phyloP scores from a whole-genome alignment of 2,329 filamentous ascomycete genomes.

The Penicillium sp. region DNA sequence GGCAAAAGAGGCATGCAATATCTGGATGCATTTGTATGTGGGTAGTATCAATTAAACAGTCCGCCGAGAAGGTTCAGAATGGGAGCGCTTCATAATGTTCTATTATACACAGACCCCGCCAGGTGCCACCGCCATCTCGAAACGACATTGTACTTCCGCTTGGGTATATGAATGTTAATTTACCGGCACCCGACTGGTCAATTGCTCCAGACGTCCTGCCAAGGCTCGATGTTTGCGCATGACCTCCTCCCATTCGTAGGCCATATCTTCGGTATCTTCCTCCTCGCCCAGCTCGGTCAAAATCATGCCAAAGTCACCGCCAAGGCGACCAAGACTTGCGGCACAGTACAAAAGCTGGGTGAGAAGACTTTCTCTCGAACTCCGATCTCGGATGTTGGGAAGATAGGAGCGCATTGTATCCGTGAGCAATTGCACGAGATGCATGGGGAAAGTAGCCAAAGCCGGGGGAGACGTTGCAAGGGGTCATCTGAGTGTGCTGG shows the following conservation, averaged over 20 bases:
- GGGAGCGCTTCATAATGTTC: not conserved
- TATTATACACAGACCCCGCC: not conserved
- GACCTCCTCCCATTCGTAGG: constrained; percentile 75
- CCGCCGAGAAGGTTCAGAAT: not conserved
- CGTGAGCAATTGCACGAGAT: constrained; percentile 77
- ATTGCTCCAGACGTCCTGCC: constrained; percentile 62
- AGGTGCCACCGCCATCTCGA: not conserved
- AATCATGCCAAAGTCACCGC: constrained; percentile 89
- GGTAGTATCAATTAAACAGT: not conserved
- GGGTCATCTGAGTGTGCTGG: constrained; percentile 31
- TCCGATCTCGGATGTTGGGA: constrained; percentile 75
- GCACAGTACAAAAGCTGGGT: constrained; percentile 94
- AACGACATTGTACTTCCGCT: not conserved
- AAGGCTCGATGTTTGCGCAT: constrained; percentile 84
- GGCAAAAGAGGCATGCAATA: not conserved
- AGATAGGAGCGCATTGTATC: constrained; percentile 75
- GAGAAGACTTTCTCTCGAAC: constrained; percentile 79
- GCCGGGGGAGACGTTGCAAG: constrained; percentile 63
- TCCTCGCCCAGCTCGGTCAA: constrained; percentile 62
- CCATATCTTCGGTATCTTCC: constrained; percentile 43
- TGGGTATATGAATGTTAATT: constrained; percentile 17
- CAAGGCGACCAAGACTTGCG: constrained; percentile 82
- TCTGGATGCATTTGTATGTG: not conserved
- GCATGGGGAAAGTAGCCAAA: constrained; percentile 78
- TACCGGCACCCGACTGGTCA: constrained; percentile 32